Conservation (phyloP, 2,329 filamentous ascomycete genomes). For the Neofusicoccum sp. region DNA sequence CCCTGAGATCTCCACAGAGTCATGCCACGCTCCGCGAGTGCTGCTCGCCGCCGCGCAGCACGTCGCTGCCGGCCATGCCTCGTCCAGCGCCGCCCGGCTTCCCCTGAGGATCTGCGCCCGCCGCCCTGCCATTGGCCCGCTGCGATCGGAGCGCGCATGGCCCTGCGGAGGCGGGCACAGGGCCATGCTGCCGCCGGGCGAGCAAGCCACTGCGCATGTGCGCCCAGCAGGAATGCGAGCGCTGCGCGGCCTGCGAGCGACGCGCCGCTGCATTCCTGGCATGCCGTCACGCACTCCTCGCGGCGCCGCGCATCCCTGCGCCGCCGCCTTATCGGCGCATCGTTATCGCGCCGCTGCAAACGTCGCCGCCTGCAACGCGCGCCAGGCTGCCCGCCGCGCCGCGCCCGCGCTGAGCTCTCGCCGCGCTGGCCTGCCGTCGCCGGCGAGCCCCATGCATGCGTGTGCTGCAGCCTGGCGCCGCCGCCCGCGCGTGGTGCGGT, state of each 20-base stretch:
- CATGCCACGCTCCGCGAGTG: not conserved
- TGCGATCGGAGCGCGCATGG: slow-evolving; percentile 5
- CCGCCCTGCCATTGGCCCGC: slow-evolving; percentile 5
- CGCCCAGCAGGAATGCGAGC: slow-evolving; percentile 4
- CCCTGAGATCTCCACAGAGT: slow-evolving; percentile 12
- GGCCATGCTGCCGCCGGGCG: not conserved
- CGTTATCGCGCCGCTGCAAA: not conserved
- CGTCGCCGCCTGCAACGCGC: not conserved
- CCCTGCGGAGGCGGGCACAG: slow-evolving; percentile 10
- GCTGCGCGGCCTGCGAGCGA: not conserved
- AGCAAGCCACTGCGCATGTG: not conserved
- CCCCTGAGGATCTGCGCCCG: slow-evolving; percentile 13
- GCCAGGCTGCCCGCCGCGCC: not conserved
- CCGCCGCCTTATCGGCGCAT: slow-evolving; percentile 5
- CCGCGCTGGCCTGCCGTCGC: not conserved
- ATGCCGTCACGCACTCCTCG: not conserved
- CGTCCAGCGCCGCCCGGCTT: not conserved
- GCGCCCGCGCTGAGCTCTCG: not conserved
- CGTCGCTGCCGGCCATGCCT: not conserved
- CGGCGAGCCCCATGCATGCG: too few relatives aligned
- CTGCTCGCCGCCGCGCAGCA: not conserved
- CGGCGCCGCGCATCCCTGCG: not conserved
- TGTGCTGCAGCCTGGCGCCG: not conserved
- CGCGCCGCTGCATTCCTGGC: slow-evolving; percentile 5
- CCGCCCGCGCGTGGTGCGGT: not conserved